These are phyloP conservation scores for Quercus aquifolioides DNA, from an alignment of 306 rosid species.

Conservation along the genomic window DNA sequence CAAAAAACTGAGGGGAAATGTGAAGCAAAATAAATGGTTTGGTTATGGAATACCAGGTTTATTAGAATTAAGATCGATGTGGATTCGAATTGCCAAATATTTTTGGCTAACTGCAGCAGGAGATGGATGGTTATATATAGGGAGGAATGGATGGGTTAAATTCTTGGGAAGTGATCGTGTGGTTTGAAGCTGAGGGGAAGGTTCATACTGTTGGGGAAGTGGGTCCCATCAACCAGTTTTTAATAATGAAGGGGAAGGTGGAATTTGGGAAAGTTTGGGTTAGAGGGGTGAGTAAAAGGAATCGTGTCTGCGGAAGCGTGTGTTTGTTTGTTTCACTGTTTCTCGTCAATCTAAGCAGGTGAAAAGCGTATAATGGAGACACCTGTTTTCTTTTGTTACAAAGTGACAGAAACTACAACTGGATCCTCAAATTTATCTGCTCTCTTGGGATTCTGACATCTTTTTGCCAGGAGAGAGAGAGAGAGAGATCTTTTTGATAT, in stretches of 20 bases:
- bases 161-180: slow-evolving; percentile 22
- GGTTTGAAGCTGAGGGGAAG: slow-evolving; percentile 27
- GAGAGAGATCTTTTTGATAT: not conserved
- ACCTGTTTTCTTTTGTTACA: not conserved
- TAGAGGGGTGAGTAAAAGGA: not conserved
- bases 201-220: slow-evolving; percentile 12
- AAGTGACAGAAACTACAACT: slow-evolving; percentile 9
- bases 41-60: not conserved
- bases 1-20: not conserved
- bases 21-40: not conserved
- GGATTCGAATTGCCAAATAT: not conserved
- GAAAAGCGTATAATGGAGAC: not conserved
- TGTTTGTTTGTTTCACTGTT: not conserved
- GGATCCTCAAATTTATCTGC: not conserved
- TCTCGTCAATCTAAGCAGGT: not conserved
- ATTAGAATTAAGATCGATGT: not conserved
- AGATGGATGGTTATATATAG: slow-evolving; percentile 10
- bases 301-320: not conserved
- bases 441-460: not conserved
- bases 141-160: slow-evolving; percentile 23
- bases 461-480: not conserved
- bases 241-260: not conserved
- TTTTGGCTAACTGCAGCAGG: slow-evolving; percentile 3
- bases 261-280: slow-evolving; percentile 13
- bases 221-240: slow-evolving; percentile 29